Percentiles rank a stretch among this genome's conserved stretches.
Evolutionary conservation across 352 stramenopile genomes (phyloP).

Genomic region (Pythium grandisporangium): DNA sequence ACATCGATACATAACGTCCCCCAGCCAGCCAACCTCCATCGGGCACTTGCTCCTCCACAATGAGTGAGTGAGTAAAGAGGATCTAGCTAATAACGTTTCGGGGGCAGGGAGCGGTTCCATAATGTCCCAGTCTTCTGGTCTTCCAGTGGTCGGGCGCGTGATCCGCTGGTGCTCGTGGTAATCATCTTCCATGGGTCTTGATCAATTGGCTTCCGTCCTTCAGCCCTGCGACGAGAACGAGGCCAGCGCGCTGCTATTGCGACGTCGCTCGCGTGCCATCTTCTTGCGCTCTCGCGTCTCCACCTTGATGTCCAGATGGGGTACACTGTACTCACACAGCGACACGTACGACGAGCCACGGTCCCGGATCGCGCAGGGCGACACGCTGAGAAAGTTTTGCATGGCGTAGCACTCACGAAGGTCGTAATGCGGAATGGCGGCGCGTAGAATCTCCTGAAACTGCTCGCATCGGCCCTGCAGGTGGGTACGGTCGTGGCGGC

Average conservation of each 20-base stretch:
- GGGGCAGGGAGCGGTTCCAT: too few relatives aligned
- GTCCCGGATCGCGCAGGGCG: conserved; percentile 40
- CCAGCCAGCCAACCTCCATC: too few relatives aligned
- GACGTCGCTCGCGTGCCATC: conserved; percentile 53
- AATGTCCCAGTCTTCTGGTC: too few relatives aligned
- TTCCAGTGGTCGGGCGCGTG: too few relatives aligned
- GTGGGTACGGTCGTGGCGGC: conserved; percentile 67
- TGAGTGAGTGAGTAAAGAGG: too few relatives aligned
- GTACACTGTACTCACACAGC: conserved; percentile 67
- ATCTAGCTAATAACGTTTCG: too few relatives aligned
- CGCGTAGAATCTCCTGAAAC: conserved; percentile 67
- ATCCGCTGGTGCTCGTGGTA: too few relatives aligned
- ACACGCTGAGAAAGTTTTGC: conserved; percentile 47
- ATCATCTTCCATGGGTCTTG: too few relatives aligned
- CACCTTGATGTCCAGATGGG: conserved; percentile 47
- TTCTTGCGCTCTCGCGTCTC: conserved; percentile 68
- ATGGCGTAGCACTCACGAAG: conserved; percentile 28
- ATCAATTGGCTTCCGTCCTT: too few relatives aligned
- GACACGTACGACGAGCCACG: conserved; percentile 77
- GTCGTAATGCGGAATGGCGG: conserved; percentile 19
- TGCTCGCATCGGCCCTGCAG: conserved; percentile 57
- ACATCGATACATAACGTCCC: too few relatives aligned
- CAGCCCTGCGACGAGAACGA: too few relatives aligned
- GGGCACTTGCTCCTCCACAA: too few relatives aligned
- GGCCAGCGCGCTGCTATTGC: conserved; percentile 64